phyloP scores from a whole-genome alignment of 2,329 filamentous ascomycete genomes.

The Capronia americana region DNA sequence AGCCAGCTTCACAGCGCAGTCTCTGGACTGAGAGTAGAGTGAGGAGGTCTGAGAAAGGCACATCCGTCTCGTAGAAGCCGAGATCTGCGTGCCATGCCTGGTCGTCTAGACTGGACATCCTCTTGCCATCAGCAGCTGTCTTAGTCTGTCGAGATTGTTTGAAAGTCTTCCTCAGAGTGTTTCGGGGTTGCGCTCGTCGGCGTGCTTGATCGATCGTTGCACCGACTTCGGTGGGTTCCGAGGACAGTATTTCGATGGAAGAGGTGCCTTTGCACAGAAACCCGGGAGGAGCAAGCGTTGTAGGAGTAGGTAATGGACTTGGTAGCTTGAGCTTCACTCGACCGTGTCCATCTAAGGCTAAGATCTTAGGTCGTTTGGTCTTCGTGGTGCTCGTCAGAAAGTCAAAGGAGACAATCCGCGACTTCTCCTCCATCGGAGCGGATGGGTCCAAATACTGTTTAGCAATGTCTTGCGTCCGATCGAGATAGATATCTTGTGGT shows the following conservation, averaged over 20 bases:
- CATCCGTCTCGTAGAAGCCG: constrained; percentile 36
- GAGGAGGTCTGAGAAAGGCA: constrained; percentile 50
- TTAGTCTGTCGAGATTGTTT: constrained; percentile 33
- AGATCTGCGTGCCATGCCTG: constrained; percentile 35
- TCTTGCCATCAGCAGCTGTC: constrained; percentile 18
- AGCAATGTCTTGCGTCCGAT: constrained; percentile 53
- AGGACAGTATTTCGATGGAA: constrained; percentile 4
- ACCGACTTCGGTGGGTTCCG: constrained; percentile 3
- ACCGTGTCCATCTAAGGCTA: constrained; percentile 61
- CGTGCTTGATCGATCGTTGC: constrained; percentile 23
- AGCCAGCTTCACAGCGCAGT: constrained; percentile 61
- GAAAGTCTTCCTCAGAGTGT: constrained; percentile 27
- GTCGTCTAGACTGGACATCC: constrained; percentile 33
- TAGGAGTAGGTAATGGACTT: constrained; percentile 24
- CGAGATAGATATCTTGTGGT: constrained; percentile 54
- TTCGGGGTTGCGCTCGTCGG: constrained; percentile 30
- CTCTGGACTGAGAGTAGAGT: constrained; percentile 53
- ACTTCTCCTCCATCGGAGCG: constrained; percentile 52
- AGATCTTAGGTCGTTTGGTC: constrained; percentile 56
- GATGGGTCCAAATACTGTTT: constrained; percentile 55
- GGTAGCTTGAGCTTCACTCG: constrained; percentile 56
- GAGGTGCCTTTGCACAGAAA: constrained; percentile 29
- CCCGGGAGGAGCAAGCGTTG: constrained; percentile 27
- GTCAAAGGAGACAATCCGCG: constrained; percentile 65
- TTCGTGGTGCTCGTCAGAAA: constrained; percentile 59